A percentile compares a stretch with the other conserved stretches of the same genome.
Conservation (phyloP, 116 monocot species). For the Iris pallida region DNA sequence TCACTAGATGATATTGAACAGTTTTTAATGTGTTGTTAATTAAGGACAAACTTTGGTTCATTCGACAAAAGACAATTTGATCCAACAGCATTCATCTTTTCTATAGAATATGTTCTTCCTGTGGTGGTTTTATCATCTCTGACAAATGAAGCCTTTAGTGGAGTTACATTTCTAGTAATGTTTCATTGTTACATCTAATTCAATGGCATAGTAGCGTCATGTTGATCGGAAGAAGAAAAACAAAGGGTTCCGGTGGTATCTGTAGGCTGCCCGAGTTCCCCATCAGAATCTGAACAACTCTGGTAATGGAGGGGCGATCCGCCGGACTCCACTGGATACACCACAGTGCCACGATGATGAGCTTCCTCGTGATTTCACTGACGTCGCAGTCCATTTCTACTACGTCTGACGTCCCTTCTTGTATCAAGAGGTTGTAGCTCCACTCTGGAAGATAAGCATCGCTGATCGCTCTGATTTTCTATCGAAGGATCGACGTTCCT, state of each 20-base stretch:
- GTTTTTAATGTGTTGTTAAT: too few relatives aligned
- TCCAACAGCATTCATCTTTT: too few relatives aligned
- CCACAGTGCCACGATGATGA: neutral
- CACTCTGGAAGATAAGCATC: neutral
- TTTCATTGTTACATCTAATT: too few relatives aligned
- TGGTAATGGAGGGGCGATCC: neutral
- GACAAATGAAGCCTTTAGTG: too few relatives aligned
- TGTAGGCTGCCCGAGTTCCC: neutral
- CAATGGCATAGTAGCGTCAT: neutral
- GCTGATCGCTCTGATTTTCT: neutral
- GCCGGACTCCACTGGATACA: neutral
- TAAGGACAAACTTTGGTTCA: too few relatives aligned
- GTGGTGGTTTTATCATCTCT: too few relatives aligned
- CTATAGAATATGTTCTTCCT: too few relatives aligned
- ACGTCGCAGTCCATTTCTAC: neutral
- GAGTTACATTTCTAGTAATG: too few relatives aligned
- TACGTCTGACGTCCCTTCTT: neutral
- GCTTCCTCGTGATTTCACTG: neutral
- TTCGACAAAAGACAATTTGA: too few relatives aligned
- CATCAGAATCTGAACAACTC: slow-evolving; percentile 4
- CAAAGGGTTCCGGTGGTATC: neutral
- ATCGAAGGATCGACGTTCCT: neutral
- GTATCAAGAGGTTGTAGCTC: neutral
- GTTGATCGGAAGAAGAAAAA: slow-evolving; percentile 1
- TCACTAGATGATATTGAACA: too few relatives aligned